Base-by-base conservation (phyloP, 1,139 yeast genomes). In the Hanseniaspora uvarum region DNA sequence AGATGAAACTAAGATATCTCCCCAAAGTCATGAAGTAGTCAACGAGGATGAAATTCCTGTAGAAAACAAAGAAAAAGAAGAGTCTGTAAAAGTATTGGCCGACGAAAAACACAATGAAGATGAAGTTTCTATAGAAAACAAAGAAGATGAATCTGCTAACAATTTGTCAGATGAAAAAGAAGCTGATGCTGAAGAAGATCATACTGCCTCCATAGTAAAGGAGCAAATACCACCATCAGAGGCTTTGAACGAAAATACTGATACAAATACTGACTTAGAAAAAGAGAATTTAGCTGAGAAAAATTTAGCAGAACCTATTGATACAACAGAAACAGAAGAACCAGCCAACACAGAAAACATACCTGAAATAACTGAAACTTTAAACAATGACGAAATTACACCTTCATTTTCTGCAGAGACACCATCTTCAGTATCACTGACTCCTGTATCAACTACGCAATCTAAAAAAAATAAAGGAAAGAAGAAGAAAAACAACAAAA, bases 381-480 rank as follows among this genome's bases (percentile, higher is more conserved):
- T 31, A 19, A 34, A 30, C 19, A 28, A 30, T 21, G 33, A 23
- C 11, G 58, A 40, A 33, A 21, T 12, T 8, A 38, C 40, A 30
- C 19, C 24, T n/a, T 8, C 41, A 2, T 10, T 14, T 10, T 10
- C 23, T 7, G 30, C 33, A 30, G 46, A 45, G 38, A 16, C 21
- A 30, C 16, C 33, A 16, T 16, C 18, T 18, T 14, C 38, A 38
- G 16, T 19, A 16, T 26, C 45, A 8, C 26, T 31, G 21, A 28
- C 36, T 4, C 33, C 33, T 6, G 44, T 36, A 30, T 21, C 21
- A 16, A 37, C 46, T 45, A 41, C 19, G 5, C 46, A 28, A 36
- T 34, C 46, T 14, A 56, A 44, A 34, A 38, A 47, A 30, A 30
- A 16, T 45, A 28, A 47, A 50, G 39, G 48, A 40, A 30, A 51